A percentile compares a stretch with the other conserved stretches of the same genome.
Evolutionary conservation across 1,139 yeast genomes (phyloP).

Genomic region (Kodamaea anthophila): DNA sequence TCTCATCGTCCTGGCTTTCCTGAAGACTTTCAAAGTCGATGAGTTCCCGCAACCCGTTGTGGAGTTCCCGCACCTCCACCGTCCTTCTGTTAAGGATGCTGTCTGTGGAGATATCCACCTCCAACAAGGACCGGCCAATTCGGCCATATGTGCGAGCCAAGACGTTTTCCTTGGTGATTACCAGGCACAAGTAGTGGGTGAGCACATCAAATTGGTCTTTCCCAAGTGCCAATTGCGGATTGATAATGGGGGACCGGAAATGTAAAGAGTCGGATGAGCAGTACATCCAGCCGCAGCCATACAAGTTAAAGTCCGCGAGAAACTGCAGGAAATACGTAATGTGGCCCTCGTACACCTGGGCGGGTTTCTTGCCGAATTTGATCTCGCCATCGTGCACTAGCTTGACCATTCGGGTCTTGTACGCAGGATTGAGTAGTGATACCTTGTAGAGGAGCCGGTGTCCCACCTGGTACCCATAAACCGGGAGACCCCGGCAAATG

Average conservation of each 20-base stretch:
- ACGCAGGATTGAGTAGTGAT: constrained; percentile 57
- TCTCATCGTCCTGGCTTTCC: constrained; percentile 1
- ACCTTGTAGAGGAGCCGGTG: constrained; percentile 62
- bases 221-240: constrained; percentile 6
- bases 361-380: constrained; percentile 12
- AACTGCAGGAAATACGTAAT: constrained; percentile 74
- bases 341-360: constrained; percentile 60
- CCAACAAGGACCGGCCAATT: constrained; percentile 58
- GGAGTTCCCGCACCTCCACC: constrained; percentile 42
- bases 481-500: constrained; percentile 66
- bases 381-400: constrained; percentile 18
- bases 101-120: constrained; percentile 59
- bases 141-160: constrained; percentile 32
- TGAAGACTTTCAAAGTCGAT: constrained; percentile 5
- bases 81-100: constrained; percentile 50
- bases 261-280: constrained; percentile 12
- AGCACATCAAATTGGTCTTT: constrained; percentile 6
- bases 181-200: constrained; percentile 12
- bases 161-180: constrained; percentile 21
- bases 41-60: constrained; percentile 41
- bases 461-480: constrained; percentile 77
- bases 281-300: constrained; percentile 76
- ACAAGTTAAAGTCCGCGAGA: constrained; percentile 73
- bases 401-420: constrained; percentile 53
- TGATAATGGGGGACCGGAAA: constrained; percentile 11